Evolutionary conservation across 345 rosid species (phyloP).

Genomic region (Aethionema arabicum): DNA sequence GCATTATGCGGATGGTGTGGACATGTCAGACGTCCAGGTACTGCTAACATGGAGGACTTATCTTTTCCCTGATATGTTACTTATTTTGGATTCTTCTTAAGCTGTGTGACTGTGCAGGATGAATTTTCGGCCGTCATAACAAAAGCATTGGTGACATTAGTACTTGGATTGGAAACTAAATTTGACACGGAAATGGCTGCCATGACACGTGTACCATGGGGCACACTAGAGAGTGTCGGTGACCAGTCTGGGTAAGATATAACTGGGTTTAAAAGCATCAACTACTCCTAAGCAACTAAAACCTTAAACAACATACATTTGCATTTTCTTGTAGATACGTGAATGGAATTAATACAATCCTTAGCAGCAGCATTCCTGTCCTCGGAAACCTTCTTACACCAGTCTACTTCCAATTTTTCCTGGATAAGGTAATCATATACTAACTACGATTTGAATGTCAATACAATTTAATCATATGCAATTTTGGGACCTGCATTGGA

Average conservation of each 20-base stretch:
- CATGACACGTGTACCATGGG: conserved; percentile 97
- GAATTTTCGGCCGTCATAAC: conserved; percentile 95
- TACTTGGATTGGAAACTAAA: conserved; percentile 91
- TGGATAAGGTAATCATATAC: conserved; percentile 33
- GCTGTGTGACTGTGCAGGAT: conserved; percentile 58
- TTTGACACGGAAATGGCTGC: conserved; percentile 95
- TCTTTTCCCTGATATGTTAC: conserved; percentile 5
- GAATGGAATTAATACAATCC: conserved; percentile 32
- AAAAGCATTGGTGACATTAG: conserved; percentile 80
- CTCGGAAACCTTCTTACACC: conserved; percentile 38
- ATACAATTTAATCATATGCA: conserved; percentile 44
- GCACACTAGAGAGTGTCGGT: conserved; percentile 95
- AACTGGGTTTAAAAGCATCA: conserved; percentile 10
- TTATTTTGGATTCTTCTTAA: conserved; percentile 31
- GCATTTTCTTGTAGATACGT: conserved; percentile 51
- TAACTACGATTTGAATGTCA: neutral
- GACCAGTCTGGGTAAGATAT: conserved; percentile 85
- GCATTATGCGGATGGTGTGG: conserved; percentile 78
- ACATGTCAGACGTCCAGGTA: conserved; percentile 92
- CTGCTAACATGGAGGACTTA: conserved; percentile 17
- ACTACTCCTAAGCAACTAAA: neutral
- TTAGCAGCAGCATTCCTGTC: conserved; percentile 37
- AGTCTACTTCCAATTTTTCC: conserved; percentile 39
- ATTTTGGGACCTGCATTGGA: conserved; percentile 2
- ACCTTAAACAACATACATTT: conserved; percentile 25